Conservation (phyloP, 352 stramenopile species). For the Phytophthora uliginosa region DNA sequence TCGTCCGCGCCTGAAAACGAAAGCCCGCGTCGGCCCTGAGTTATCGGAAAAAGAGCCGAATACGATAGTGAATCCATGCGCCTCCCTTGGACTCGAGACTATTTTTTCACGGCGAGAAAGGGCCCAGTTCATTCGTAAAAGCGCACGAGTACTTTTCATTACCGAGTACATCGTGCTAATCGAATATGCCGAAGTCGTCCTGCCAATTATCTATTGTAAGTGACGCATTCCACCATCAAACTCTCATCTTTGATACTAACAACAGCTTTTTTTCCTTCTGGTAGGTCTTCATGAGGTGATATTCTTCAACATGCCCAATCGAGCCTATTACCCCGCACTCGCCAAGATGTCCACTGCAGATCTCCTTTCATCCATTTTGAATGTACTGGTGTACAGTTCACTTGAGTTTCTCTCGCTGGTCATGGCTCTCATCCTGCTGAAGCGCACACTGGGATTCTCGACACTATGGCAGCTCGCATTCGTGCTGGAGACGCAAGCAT, state of each 20-base stretch:
- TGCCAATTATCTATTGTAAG: slow-evolving; percentile 48
- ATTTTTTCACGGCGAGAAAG: slow-evolving; percentile 29
- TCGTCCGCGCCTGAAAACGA: slow-evolving; percentile 1
- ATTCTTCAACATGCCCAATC: slow-evolving; percentile 36
- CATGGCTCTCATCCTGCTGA: slow-evolving; percentile 18
- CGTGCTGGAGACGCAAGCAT: slow-evolving; percentile 40
- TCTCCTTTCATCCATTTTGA: slow-evolving; percentile 9
- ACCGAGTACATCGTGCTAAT: slow-evolving; percentile 53
- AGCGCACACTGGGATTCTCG: slow-evolving; percentile 29
- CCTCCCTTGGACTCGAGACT: slow-evolving; percentile 9
- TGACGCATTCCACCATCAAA: background rate
- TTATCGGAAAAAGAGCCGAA: background rate
- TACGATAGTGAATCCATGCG: background rate
- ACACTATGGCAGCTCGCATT: slow-evolving; percentile 40
- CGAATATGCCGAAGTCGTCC: slow-evolving; percentile 49
- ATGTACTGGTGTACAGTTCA: slow-evolving; percentile 33
- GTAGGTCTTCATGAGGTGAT: slow-evolving; percentile 23
- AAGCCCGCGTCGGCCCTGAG: background rate
- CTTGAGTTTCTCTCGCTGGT: slow-evolving; percentile 29
- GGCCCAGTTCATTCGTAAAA: slow-evolving; percentile 38
- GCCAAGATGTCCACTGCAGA: slow-evolving; percentile 7
- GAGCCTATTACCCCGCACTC: slow-evolving; percentile 28
- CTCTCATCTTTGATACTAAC: background rate
- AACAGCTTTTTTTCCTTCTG: background rate
- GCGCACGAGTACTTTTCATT: slow-evolving; percentile 44